Base-by-base conservation (phyloP, 352 stramenopile genomes). In the Thraustochytrium striatum region DNA sequence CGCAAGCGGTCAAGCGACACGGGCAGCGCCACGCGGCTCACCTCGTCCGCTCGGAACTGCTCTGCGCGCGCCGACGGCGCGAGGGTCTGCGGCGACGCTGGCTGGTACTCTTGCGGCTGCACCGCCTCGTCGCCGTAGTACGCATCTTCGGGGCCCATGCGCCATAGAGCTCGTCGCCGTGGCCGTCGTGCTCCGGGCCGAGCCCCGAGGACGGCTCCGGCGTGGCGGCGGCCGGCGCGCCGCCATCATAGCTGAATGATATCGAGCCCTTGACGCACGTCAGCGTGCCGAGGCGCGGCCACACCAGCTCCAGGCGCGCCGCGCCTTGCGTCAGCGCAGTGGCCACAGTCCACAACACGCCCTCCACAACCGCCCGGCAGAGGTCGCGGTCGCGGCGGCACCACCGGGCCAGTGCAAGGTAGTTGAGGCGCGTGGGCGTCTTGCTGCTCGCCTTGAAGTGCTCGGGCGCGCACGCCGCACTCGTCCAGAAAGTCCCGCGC, bases 1-100 rank as follows among this genome's bases (percentile, higher is more conserved):
- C 78, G 65, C 7, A 82, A 33, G n/a, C 78, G 38, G 52, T 82
- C 65, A 33, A 82, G 43, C 1, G 78, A 80, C 3, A 33, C 21
- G 8, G 70, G 78, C 8, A 57, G 47, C 19, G 65, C 78, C 13
- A 83, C 69, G 25, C 80, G 72, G 16, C 72, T 33, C 38, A 69
- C 58, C 19, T n/a, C 39, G 39, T 5, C 13, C 39, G 5, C 5
- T 13, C 5, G 39, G 5, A 13, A 13, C 39, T 13, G 39, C 39
- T 47, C 5, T 13, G 5, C 5, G 5, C 5, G 39, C 39, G 13
- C 39, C 5, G 39, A 5, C 39, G 39, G 5, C 39, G 5, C 39
- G 39, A 13, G 13, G 5, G 39, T 47, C 39, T 5, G 5, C 39
- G 5, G 39, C 5, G 39, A 5, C 39, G 11, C 58, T 47, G 9